Evolutionary conservation across 164 flowering plant species (phyloP), one percentile per base, ranked within the genome.

Genomic region (Buxus sempervirens): DNA sequence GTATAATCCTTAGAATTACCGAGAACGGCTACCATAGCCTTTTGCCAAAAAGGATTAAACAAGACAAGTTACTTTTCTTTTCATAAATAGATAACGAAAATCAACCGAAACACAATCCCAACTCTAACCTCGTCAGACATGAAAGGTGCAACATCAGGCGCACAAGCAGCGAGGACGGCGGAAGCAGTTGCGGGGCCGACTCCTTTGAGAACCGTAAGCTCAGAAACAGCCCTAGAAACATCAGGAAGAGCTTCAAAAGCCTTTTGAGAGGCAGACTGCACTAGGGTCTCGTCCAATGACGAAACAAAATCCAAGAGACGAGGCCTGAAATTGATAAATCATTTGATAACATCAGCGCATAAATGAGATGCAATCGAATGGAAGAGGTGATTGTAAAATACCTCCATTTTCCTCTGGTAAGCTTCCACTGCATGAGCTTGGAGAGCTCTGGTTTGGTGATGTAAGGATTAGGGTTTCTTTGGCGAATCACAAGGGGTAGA

Each of bases 131-230:
- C 96, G 72, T 93, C 98, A 15, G 96, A 93, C 96, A 93, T 93
- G 78, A 90, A 93, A 0, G 96, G 96, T 0, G 90, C 88, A 23
- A 82, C 73, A 5, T 85, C 84, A 2, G 96, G 93, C 5, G 92
- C 88, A 76, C 79, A 90, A 60, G 89, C 92, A 38, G 92, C 96
- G 26, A 93, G 78, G 69, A 90, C 75, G 9, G 96, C 96, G 15
- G 98, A 90, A 25, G 98, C 98, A 5, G 96, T 93, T 1, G 98
- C 96, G 0, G 96, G 96, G 25, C 96, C 96, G 5, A 93, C 86
- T 23, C 98, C 98, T 76, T 90, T 93, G 75, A 93, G 70, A 15
- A 81, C 87, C 5, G 93, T 86, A 15, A 93, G 82, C 75, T 82
- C 91, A 0, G 82, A 62, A 4, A 93, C 69, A 23, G 96, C 90